phyloP scores from a whole-genome alignment of 108 stramenopile species.

The Cyclotella sp. region DNA sequence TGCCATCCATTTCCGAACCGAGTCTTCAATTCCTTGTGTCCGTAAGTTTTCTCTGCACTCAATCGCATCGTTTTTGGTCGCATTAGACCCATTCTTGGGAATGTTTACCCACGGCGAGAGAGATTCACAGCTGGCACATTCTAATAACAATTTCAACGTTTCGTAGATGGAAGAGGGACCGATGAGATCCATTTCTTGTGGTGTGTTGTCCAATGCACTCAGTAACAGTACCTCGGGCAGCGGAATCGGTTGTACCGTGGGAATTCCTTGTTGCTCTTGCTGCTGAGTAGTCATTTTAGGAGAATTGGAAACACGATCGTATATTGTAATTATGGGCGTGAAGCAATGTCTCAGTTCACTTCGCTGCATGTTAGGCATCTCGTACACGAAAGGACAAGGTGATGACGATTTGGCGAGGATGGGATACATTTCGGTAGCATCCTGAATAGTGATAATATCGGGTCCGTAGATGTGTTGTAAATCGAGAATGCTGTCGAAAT shows the following conservation, averaged over 20 bases:
- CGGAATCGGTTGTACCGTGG: not conserved
- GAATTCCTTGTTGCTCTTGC: not conserved
- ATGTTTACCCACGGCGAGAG: slow-evolving; percentile 29
- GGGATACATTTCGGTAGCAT: slow-evolving; percentile 16
- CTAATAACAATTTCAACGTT: slow-evolving; percentile 25
- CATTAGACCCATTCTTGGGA: not conserved
- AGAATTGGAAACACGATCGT: slow-evolving; percentile 28
- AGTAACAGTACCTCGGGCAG: slow-evolving; percentile 26
- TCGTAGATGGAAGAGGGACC: slow-evolving; percentile 24
- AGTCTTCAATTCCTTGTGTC: slow-evolving; percentile 61
- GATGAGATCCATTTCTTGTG: slow-evolving; percentile 13
- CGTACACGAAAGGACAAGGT: slow-evolving; percentile 9
- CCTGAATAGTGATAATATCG: slow-evolving; percentile 4
- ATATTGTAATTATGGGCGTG: slow-evolving; percentile 39
- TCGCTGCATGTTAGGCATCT: not conserved
- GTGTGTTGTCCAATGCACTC: slow-evolving; percentile 16
- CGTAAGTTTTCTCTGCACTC: slow-evolving; percentile 57
- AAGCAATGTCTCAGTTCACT: slow-evolving; percentile 14
- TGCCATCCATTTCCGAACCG: slow-evolving; percentile 79
- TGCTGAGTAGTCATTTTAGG: not conserved
- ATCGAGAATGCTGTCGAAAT: not conserved
- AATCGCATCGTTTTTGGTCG: slow-evolving; percentile 23
- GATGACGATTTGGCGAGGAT: not conserved
- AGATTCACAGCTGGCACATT: slow-evolving; percentile 38
- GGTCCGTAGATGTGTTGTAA: slow-evolving; percentile 10